Evolutionary conservation across 169 alveolate species (phyloP), one percentile per base, ranked within the genome.

Genomic region (Toxoplasma gondii): DNA sequence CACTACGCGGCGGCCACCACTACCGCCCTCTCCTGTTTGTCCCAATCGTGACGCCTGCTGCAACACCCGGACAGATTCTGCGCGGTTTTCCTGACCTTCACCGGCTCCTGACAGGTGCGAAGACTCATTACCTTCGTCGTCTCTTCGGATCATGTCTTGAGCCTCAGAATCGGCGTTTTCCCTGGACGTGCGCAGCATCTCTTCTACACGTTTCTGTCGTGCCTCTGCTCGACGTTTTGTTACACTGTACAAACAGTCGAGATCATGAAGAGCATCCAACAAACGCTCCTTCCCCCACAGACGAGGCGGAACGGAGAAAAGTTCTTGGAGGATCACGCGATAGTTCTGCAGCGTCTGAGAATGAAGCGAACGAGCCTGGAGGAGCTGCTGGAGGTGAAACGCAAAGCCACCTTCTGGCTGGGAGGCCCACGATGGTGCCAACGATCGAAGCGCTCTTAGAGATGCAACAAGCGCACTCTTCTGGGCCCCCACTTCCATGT

Each of bases 391-490:
- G 38, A 93, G 90, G 90, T 93, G 95, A 53, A 69, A 93, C 69
- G 93, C 95, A 58, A 93, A 93, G 64, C 90, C 90, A 78, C 81
- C 92, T 53, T 93, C 93, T 38, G 88, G 5, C 90, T 82, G 95
- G 17, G 95, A 69, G 36, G 93, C 95, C 95, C 95, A 93, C 16
- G 95, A 84, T 16, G 95, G 95, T 38, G 95, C 95, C 88, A 86
- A 84, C n/a, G 93, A 45, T 27, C 95, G 95, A 92, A 93, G 70
- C 88, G 81, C 90, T 82, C 95, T 54, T 67, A 93, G 90, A 2
- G 84, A 43, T 38, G 91, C 43, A 43, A 93, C 64, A 36, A 93
- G 49, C 16, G 95, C 92, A 34, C 92, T 67, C 93, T 93, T 93
- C 93, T 93, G 93, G 36, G 95, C 95, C 9, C 74, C 95, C 69